These are phyloP conservation scores for Penicillium bialowiezense DNA, from an alignment of 495 filamentous ascomycete species.

Conservation along the genomic window DNA sequence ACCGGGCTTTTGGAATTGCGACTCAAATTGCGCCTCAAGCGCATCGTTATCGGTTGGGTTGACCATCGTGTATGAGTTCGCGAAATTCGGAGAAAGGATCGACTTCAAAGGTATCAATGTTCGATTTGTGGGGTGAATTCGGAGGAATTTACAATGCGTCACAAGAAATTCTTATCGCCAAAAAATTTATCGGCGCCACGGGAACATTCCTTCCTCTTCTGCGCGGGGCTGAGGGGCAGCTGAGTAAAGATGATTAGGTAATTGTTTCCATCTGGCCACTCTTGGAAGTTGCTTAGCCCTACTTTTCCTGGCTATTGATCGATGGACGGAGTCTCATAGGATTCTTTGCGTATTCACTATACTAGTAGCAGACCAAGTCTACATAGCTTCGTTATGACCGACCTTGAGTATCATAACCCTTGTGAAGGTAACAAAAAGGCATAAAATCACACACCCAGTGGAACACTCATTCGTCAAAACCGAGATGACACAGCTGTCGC, in stretches of 20 bases:
- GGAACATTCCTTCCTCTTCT: constrained; percentile 43
- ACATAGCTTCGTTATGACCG: no score
- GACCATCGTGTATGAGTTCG: constrained; percentile 28
- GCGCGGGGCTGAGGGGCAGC: constrained; percentile 35
- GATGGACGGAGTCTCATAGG: no score
- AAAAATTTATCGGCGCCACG: constrained; percentile 29
- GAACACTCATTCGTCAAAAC: no score
- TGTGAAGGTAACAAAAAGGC: no score
- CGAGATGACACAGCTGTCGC: no score
- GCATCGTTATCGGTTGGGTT: constrained; percentile 22
- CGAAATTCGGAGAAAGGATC: neutral
- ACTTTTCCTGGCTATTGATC: no score
- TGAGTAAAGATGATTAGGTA: constrained; percentile 12
- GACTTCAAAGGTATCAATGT: neutral
- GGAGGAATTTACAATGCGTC: neutral
- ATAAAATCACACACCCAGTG: no score
- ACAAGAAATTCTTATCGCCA: constrained; percentile 13
- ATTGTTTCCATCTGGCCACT: neutral
- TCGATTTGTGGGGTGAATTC: no score
- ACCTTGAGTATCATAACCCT: no score
- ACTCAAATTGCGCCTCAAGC: constrained; percentile 38
- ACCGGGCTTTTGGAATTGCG: constrained; percentile 43
- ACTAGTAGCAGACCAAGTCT: no score
- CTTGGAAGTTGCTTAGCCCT: no score
- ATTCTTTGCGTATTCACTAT: no score